These are phyloP conservation scores for Picea abies DNA, from an alignment of 83 land plant genomes.

Conservation along the genomic window DNA sequence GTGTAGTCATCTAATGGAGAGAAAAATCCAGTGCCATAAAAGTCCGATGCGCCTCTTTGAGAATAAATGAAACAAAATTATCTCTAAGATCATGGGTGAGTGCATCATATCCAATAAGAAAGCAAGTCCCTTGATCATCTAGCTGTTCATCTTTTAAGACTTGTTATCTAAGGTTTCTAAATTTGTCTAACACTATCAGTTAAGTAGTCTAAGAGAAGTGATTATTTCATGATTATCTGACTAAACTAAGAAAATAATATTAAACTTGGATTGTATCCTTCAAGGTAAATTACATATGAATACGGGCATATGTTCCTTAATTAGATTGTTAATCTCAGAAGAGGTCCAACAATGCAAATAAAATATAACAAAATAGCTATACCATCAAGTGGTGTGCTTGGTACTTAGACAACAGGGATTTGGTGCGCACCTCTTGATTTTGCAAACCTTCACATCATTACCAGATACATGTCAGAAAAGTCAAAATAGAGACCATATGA, in stretches of 20 bases:
- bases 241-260: neutral
- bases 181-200: neutral
- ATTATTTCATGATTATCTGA: neutral
- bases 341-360: neutral
- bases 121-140: neutral
- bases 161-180: neutral
- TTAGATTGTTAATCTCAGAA: constrained; percentile 5
- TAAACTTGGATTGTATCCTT: neutral
- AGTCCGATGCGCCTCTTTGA: neutral
- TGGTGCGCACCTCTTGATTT: constrained; percentile 51
- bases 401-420: constrained; percentile 11
- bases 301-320: neutral
- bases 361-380: constrained; percentile 5
- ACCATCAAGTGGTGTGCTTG: constrained; percentile 6
- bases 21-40: neutral
- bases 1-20: neutral
- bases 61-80: neutral
- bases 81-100: neutral
- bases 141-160: neutral
- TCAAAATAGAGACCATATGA: constrained; percentile 9
- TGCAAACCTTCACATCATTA: constrained; percentile 46
- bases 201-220: neutral
- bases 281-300: neutral
- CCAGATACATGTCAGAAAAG: constrained; percentile 18
- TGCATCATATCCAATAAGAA: neutral